Evolutionary conservation across 116 monocot genomes (phyloP), one percentile per base, ranked within the genome.

Genomic region (Trichopus zeylanicus): DNA sequence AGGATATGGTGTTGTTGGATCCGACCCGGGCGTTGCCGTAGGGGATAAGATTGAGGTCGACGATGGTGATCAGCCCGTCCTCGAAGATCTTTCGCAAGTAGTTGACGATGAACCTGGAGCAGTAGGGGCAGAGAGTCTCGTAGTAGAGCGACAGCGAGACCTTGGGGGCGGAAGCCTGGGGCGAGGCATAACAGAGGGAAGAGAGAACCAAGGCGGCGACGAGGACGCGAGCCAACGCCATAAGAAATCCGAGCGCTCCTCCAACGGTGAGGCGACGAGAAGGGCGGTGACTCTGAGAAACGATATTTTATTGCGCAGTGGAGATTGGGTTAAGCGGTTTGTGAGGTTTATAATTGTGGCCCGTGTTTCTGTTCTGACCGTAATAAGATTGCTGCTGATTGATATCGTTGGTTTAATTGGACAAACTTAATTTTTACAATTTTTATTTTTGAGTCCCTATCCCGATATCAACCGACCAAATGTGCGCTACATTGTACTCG

Each of bases 71-170:
- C 24, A 98, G 54, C 7, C 85, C 91, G 51, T 82, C 60, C 15
- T 80, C 38, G 66, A 98, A 98, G 67, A 98, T 75, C 58, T 76
- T 73, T 16, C 81, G 53, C 39, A 98, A 82, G 70, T 75, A 66
- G 48, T 82, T 80, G 37, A 91, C 88, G 30, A 88, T 85, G 78
- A 91, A 98, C 7, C 73, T 73, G 75, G 87, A 65, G 75, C 81
- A 79, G 61, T 87, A 97, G 20, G 97, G 91, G 71, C 97, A 97
- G 3, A 97, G 80, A 5, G 91, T 63, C 78, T 97, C 91, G 81
- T 97, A 97, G 51, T 87, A 97, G 3, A 97, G 75, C 20, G 64
- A 78, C 39, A 92, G 69, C 18, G 73, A 58, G 55, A 92, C 84
- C 64, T 84, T 92, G 19, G 29, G 29, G 2, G 60, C 53, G 7